A percentile compares a stretch with the other conserved stretches of the same genome.
phyloP scores from a whole-genome alignment of 148 eudicot genomes.

The Rhododendron kiyosumense region DNA sequence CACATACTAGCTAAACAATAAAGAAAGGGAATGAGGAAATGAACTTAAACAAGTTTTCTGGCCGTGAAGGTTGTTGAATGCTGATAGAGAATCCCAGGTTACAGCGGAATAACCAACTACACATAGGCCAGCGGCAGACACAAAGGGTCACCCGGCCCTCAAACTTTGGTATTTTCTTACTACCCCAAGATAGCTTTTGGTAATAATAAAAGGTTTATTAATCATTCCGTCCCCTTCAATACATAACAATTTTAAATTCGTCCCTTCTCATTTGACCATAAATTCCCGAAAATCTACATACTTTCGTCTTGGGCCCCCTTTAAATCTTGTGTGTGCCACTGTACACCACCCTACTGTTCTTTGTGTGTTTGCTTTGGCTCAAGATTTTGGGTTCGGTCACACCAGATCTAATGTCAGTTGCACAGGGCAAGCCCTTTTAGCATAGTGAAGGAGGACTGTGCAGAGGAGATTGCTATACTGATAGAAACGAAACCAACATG shows the following conservation, averaged over 20 bases:
- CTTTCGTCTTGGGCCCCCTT: background rate
- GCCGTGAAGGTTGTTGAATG: no score
- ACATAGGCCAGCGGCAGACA: no score
- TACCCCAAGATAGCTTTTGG: background rate
- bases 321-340: background rate
- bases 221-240: no score
- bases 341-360: background rate
- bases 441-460: background rate
- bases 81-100: no score
- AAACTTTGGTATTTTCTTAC: background rate
- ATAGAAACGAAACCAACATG: background rate
- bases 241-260: background rate
- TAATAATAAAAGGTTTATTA: background rate
- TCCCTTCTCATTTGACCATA: background rate
- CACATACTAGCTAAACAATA: background rate
- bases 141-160: no score
- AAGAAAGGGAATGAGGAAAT: no score
- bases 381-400: background rate
- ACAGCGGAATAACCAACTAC: no score
- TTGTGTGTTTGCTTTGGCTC: background rate
- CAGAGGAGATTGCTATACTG: background rate
- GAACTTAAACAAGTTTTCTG: no score
- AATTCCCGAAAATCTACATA: background rate
- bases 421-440: background rate
- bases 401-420: no score